Evolutionary conservation across 352 stramenopile species (phyloP), one percentile per base, ranked within the genome.

Genomic region (Pythium phragmiticola): DNA sequence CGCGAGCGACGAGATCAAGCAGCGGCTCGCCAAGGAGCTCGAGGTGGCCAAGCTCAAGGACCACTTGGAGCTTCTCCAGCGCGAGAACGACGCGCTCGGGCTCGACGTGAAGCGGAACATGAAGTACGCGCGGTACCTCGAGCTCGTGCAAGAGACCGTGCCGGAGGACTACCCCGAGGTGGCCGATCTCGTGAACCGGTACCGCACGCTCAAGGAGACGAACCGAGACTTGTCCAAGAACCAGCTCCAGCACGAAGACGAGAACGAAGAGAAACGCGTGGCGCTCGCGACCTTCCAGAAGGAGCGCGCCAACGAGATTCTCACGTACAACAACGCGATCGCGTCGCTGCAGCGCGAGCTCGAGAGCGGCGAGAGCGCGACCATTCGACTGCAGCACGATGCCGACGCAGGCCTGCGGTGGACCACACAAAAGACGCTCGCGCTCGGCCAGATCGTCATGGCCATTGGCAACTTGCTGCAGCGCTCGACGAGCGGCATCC

Each of bases 131-230:
- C 69, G 81, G 13, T 98, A 95, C 62, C 65, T 97, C 11, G 84
- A 96, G 62, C 69, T 92, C 3, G 93, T 98, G 7, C 89, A 98
- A 64, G 88, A 97, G 61, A 80, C 80, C 6, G 78, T 94, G 9
- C 86, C 89, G 0, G 92, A 98, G 59, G 92, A 98, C 62, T 98
- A 96, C 67, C 88, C 90, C 0, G 93, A 98, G 67, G 85, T 98
- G 11, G 83, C 81, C 4, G 92, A 98, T 69, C 66, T 98, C 2
- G 78, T 98, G 47, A 97, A 97, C 49, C 84, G 91, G 11, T 97
- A 97, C 73, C 88, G 89, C 42, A 98, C 92, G 13, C 73, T 98
- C 19, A 92, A 93, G 50, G 89, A 96, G 61, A 95, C 90, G 16
- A 98, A 98, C 68, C 72, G 70, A 16, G 88, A 96, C 41, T 46